Percentiles rank a stretch among this genome's conserved stretches.
These are phyloP conservation scores for Sporothrix brasiliensis DNA, from an alignment of 2,329 filamentous ascomycete species.

Conservation along the genomic window DNA sequence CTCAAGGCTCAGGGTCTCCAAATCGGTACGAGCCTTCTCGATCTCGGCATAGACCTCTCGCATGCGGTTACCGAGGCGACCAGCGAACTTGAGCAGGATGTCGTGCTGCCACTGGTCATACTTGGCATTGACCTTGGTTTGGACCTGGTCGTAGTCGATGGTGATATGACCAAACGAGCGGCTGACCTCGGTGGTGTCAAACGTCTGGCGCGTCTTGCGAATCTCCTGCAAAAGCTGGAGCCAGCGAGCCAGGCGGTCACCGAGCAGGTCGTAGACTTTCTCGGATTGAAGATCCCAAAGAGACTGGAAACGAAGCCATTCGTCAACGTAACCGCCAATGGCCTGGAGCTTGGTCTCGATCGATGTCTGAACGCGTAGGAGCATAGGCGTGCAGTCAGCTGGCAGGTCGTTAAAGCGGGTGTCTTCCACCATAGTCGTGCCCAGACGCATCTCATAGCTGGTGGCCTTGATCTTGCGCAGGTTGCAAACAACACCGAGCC, in stretches of 20 bases:
- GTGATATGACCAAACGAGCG: slow-evolving; percentile 90
- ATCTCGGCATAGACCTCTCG: slow-evolving; percentile 90
- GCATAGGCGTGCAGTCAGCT: slow-evolving; percentile 75
- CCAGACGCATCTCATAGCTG: slow-evolving; percentile 86
- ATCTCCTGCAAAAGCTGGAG: slow-evolving; percentile 96
- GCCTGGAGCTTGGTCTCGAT: slow-evolving; percentile 81
- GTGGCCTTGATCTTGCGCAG: slow-evolving; percentile 93
- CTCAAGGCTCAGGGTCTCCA: slow-evolving; percentile 90
- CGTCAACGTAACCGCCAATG: slow-evolving; percentile 86
- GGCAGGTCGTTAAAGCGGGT: slow-evolving; percentile 82
- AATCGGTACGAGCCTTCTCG: slow-evolving; percentile 82
- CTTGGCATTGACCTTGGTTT: slow-evolving; percentile 97
- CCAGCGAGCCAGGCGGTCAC: slow-evolving; percentile 90
- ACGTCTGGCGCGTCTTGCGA: slow-evolving; percentile 90
- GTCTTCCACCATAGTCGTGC: slow-evolving; percentile 66
- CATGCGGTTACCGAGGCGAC: slow-evolving; percentile 85
- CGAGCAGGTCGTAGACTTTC: slow-evolving; percentile 88
- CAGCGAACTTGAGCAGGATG: slow-evolving; percentile 89
- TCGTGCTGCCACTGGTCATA: slow-evolving; percentile 99
- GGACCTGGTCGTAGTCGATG: slow-evolving; percentile 97
- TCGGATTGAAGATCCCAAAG: slow-evolving; percentile 97
- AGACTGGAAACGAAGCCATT: slow-evolving; percentile 98
- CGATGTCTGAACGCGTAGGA: slow-evolving; percentile 77
- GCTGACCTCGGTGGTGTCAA: slow-evolving; percentile 94
- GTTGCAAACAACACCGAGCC: slow-evolving; percentile 91